A percentile compares a stretch with the other conserved stretches of the same genome.
Conservation (phyloP, 2,329 filamentous ascomycete species). For the Claviceps sp. region DNA sequence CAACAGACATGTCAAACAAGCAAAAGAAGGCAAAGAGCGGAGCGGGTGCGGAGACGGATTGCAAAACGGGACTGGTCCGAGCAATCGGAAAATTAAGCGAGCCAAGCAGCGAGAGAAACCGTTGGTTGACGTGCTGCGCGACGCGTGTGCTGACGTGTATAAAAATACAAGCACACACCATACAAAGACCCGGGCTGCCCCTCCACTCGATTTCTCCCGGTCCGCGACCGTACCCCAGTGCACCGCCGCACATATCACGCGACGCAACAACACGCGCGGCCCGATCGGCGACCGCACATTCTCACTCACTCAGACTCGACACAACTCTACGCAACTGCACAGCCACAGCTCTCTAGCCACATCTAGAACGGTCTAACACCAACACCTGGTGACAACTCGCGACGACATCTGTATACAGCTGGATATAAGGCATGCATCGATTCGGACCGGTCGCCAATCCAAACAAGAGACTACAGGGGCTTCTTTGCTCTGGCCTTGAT, state of each 20-base stretch:
- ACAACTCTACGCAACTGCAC: not conserved
- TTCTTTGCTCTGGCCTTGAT: not conserved
- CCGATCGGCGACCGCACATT: not conserved
- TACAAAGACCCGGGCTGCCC: constrained; percentile 30
- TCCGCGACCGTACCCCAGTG: constrained; percentile 9
- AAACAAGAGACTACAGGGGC: not conserved
- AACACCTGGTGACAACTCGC: not conserved
- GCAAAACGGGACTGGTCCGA: constrained; percentile 17
- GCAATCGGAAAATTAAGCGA: constrained; percentile 25
- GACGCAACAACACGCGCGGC: not conserved
- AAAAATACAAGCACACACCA: constrained; percentile 31
- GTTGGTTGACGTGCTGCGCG: constrained; percentile 17
- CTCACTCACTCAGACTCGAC: not conserved
- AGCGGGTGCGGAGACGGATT: constrained; percentile 1
- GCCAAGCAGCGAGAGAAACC: constrained; percentile 17
- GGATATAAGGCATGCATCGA: not conserved
- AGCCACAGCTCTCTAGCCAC: constrained; percentile 5
- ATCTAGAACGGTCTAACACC: not conserved
- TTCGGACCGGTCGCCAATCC: not conserved
- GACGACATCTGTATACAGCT: constrained; percentile 1
- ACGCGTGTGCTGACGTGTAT: constrained; percentile 23
- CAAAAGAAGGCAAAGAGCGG: not conserved
- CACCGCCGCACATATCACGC: not conserved
- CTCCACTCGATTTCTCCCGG: constrained; percentile 27
- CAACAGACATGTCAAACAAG: not conserved